phyloP scores from a whole-genome alignment of 805 yeast genomes.

The Martiniozyma abietophila region DNA sequence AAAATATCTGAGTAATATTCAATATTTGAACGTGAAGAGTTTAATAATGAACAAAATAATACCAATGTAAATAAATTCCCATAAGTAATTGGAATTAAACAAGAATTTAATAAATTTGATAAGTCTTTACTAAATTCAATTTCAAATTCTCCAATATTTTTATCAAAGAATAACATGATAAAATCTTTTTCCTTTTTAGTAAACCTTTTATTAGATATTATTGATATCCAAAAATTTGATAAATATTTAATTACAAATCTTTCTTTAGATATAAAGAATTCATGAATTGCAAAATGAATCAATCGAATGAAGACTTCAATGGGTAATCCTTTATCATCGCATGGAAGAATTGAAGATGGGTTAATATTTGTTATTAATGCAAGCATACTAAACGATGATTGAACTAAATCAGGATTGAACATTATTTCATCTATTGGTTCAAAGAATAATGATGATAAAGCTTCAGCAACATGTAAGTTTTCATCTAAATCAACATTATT shows the following conservation, averaged over 20 bases:
- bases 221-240: conserved; percentile 44
- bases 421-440: conserved; percentile 26
- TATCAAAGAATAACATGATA: background rate
- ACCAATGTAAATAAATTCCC: conserved; percentile 28
- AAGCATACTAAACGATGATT: conserved; percentile 42
- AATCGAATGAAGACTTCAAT: conserved; percentile 2
- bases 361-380: conserved; percentile 4
- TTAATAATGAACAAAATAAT: conserved; percentile 37
- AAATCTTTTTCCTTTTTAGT: conserved; percentile 5
- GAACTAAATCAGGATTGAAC: conserved; percentile 51
- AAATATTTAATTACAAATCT: conserved; percentile 44
- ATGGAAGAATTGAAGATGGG: conserved; percentile 30
- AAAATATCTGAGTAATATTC: conserved; percentile 48
- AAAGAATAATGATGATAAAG: conserved; percentile 32
- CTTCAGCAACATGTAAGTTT: conserved; percentile 17
- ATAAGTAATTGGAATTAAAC: conserved; percentile 22
- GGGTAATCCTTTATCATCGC: conserved; percentile 11
- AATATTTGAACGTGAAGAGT: conserved; percentile 47
- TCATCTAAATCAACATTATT: conserved; percentile 11
- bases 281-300: conserved; percentile 23
- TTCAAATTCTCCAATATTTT: background rate
- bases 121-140: background rate
- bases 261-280: conserved; percentile 37
- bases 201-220: conserved; percentile 23
- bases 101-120: conserved; percentile 13